Evolutionary conservation across 768 basidiomycete genomes (phyloP).

Genomic region (Termitomyces sp.): DNA sequence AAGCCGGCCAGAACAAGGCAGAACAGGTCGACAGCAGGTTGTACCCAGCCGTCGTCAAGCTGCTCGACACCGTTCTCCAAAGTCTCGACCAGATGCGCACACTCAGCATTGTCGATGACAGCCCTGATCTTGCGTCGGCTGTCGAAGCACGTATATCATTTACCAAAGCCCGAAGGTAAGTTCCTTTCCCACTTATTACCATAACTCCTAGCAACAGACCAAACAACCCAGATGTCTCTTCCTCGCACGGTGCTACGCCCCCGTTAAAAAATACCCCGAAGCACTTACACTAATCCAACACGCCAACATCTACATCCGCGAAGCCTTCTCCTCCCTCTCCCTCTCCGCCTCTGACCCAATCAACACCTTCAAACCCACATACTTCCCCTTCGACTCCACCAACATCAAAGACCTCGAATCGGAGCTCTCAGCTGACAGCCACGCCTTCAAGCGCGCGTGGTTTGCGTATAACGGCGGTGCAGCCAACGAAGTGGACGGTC

Average conservation of each 20-base stretch:
- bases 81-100: slow-evolving; percentile 79
- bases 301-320: slow-evolving; percentile 68
- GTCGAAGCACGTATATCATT: slow-evolving; percentile 73
- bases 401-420: slow-evolving; percentile 49
- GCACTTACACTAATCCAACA: slow-evolving; percentile 67
- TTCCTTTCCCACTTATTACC: background rate
- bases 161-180: slow-evolving; percentile 69
- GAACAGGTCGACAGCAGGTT: slow-evolving; percentile 62
- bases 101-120: slow-evolving; percentile 83
- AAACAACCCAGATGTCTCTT: slow-evolving; percentile 52
- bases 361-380: slow-evolving; percentile 33
- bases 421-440: slow-evolving; percentile 38
- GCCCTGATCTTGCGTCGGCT: slow-evolving; percentile 71
- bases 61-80: slow-evolving; percentile 82
- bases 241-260: slow-evolving; percentile 70
- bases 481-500: slow-evolving; percentile 33
- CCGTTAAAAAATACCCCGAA: slow-evolving; percentile 67
- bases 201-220: background rate
- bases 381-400: slow-evolving; percentile 46
- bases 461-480: slow-evolving; percentile 72
- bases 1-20: slow-evolving; percentile 20
- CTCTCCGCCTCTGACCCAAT: slow-evolving; percentile 43
- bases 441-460: slow-evolving; percentile 68
- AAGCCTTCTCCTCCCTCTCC: slow-evolving; percentile 50
- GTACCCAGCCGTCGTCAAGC: slow-evolving; percentile 85